phyloP scores from a whole-genome alignment of 2,329 filamentous ascomycete genomes.

The Paecilomyces sp. region DNA sequence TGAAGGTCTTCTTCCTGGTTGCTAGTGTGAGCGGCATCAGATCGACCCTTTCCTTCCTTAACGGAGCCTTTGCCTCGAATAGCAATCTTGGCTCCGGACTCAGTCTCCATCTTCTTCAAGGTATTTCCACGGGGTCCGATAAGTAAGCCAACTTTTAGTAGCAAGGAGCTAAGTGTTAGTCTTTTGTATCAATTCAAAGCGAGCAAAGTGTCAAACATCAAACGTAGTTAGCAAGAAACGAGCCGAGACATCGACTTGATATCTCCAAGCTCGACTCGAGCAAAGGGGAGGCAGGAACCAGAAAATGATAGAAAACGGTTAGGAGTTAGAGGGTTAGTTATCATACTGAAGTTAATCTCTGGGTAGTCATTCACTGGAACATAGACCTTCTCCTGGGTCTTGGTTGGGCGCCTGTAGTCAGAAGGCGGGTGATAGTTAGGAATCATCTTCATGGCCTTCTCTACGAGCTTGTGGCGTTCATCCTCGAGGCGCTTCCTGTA shows the following conservation, averaged over 20 bases:
- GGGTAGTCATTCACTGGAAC: constrained; percentile 99
- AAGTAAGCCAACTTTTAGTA: constrained; percentile 94
- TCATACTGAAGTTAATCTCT: constrained; percentile 99
- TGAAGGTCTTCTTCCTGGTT: constrained; percentile 99
- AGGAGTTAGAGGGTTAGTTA: constrained; percentile 97
- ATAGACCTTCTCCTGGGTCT: constrained; percentile 99
- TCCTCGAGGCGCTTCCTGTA: constrained; percentile 98
- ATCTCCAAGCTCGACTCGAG: constrained; percentile 36
- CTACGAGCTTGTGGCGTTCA: constrained; percentile 96
- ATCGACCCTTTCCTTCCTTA: constrained; percentile 98
- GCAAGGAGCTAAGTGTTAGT: constrained; percentile 87
- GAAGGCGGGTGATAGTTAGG: constrained; percentile 98
- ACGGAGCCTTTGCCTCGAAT: constrained; percentile 99
- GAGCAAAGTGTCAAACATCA: constrained; percentile 21
- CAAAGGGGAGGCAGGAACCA: constrained; percentile 29
- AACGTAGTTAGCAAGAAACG: constrained; percentile 36
- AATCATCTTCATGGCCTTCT: constrained; percentile 99
- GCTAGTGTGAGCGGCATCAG: constrained; percentile 97
- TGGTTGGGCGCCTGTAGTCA: constrained; percentile 97
- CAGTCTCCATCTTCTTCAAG: constrained; percentile 97
- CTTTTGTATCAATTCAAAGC: constrained; percentile 32
- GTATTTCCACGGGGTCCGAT: constrained; percentile 99
- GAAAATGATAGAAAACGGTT: constrained; percentile 43
- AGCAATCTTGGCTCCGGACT: constrained; percentile 96
- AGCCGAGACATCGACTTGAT: constrained; percentile 29